Evolutionary conservation across 495 filamentous ascomycete genomes (phyloP), one percentile per base, ranked within the genome.

Genomic region (Talaromyces nanjingensis): DNA sequence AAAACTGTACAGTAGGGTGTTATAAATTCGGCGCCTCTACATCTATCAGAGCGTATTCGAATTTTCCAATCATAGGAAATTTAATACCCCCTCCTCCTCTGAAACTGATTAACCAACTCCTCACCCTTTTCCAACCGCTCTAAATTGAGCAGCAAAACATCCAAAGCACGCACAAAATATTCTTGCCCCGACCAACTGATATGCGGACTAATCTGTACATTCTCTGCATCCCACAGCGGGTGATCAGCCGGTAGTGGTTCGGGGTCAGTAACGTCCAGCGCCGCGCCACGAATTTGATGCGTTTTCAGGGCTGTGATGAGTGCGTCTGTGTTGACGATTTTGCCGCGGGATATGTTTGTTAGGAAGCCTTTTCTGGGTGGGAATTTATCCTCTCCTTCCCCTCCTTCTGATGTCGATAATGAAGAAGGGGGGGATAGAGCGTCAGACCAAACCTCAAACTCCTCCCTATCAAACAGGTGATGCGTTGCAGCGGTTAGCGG

Each of bases 191-290:
- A 61, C 14, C 88, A 86, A 71, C 87, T 88, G 18, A 90, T 77
- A 79, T 93, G 90, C 24, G 90, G 90, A 59, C 88, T 91, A 56
- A 92, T 74, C 45, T 86, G 80, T 22, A 88, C 76, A 73, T 91
- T 89, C 65, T 81, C 76, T 64, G 83, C 72, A 20, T 76, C 80
- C 83, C 88, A 91, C 29, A 93, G 69, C 66, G 83, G 81, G 69
- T 86, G 82, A 3, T 84, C 85, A 29, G 74, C 66, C 0, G 88
- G 86, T 67, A 93, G 67, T 1, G 90, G 90, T 69, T 93, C 90
- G 0, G 90, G 90, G 57, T 91, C 88, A 14, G 89, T 88, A 1
- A 91, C 90, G 69, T 93, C 90, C 22, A 93, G 73, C 52, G 88
- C 88, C 1, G 90, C 90, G 27, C 89, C 89, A 39, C 83, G 72